Percentiles rank a stretch among this genome's conserved stretches.
Evolutionary conservation across 495 filamentous ascomycete genomes (phyloP).

Genomic region (Penicillium soppii): DNA sequence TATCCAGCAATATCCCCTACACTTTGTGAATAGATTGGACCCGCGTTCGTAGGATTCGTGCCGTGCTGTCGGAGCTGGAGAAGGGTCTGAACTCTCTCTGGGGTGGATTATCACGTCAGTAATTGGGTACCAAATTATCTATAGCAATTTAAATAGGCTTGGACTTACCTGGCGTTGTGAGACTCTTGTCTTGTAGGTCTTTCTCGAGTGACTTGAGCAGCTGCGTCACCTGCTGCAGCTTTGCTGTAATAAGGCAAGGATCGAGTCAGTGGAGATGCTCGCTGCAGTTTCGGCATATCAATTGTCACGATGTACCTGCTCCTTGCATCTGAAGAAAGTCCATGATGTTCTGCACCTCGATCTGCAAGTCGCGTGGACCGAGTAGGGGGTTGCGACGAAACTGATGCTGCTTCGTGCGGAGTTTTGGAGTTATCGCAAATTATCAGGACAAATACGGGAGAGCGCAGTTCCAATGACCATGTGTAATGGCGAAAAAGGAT

Average conservation of each 20-base stretch:
- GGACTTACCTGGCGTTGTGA: slow-evolving; percentile 57
- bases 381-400: background rate
- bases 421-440: background rate
- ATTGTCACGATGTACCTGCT: slow-evolving; percentile 24
- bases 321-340: slow-evolving; percentile 28
- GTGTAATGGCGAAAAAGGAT: too few species aligned
- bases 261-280: slow-evolving; percentile 3
- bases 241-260: slow-evolving; percentile 49
- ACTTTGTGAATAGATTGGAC: slow-evolving; percentile 65
- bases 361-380: background rate
- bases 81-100: slow-evolving; percentile 64
- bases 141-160: slow-evolving; percentile 7
- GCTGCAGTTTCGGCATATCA: background rate
- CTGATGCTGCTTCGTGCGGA: background rate
- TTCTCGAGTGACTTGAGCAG: slow-evolving; percentile 57
- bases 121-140: background rate
- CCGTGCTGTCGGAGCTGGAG: slow-evolving; percentile 78
- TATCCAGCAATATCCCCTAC: background rate
- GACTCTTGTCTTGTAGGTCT: slow-evolving; percentile 54
- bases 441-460: too few species aligned
- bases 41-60: slow-evolving; percentile 66
- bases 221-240: slow-evolving; percentile 60
- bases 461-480: too few species aligned
- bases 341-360: slow-evolving; percentile 20
- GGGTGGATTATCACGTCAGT: background rate